These are phyloP conservation scores for Aspergillus flavus DNA, from an alignment of 2,329 filamentous ascomycete species.

Conservation along the genomic window DNA sequence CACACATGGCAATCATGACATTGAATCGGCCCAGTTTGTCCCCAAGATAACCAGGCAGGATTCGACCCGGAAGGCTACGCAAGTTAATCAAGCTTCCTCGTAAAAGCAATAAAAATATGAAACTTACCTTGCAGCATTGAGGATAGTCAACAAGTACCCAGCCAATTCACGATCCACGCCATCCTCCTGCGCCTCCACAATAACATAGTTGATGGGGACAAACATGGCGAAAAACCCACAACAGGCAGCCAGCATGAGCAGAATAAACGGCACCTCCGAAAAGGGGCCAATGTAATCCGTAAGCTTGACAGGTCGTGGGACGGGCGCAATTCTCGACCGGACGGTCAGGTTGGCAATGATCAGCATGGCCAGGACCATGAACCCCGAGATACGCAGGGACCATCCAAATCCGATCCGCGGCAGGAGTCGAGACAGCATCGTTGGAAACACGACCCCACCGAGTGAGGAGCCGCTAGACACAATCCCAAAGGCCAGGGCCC, in stretches of 20 bases:
- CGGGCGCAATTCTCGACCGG: conserved; percentile 45
- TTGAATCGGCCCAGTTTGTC: conserved; percentile 49
- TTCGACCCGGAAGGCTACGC: conserved; percentile 56
- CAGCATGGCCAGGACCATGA: conserved; percentile 62
- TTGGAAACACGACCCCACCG: conserved; percentile 62
- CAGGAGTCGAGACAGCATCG: conserved; percentile 60
- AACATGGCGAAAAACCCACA: conserved; percentile 64
- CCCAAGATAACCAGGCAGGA: conserved; percentile 56
- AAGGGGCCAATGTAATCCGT: conserved; percentile 39
- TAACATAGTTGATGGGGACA: conserved; percentile 56
- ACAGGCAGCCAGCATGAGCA: conserved; percentile 53
- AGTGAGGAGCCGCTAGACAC: conserved; percentile 56
- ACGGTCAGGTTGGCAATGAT: conserved; percentile 57
- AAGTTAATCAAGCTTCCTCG: background rate
- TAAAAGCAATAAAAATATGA: background rate
- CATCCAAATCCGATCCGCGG: conserved; percentile 55
- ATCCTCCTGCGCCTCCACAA: conserved; percentile 47
- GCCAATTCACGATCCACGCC: conserved; percentile 48
- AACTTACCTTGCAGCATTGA: background rate
- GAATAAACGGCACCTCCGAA: conserved; percentile 48
- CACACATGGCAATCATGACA: conserved; percentile 36
- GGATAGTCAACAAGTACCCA: background rate
- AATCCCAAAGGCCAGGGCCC: conserved; percentile 58
- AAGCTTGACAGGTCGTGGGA: background rate
- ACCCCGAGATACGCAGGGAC: conserved; percentile 58